Percentiles rank a stretch among this genome's conserved stretches.
phyloP scores from a whole-genome alignment of 768 basidiomycete genomes.

The Leccinum boreale region DNA sequence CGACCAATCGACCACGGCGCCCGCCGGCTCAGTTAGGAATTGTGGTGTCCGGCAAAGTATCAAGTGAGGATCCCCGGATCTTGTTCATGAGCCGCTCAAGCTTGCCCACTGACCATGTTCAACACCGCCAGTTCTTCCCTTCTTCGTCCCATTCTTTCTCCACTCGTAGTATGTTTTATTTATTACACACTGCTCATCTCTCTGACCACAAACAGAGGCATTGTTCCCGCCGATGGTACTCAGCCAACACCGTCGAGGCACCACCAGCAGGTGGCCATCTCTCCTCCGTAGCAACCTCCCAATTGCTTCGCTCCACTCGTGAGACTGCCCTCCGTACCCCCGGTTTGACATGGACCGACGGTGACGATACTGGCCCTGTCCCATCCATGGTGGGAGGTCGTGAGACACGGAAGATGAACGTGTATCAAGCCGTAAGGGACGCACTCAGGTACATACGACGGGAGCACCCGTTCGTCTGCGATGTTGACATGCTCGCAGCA shows the following conservation, averaged over 20 bases:
- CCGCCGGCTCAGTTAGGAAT: neutral
- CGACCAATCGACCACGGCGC: neutral
- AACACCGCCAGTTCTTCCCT: conserved; percentile 6
- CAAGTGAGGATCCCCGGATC: conserved; percentile 23
- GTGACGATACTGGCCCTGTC: conserved; percentile 41
- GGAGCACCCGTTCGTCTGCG: neutral
- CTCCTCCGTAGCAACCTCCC: conserved; percentile 67
- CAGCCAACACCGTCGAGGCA: conserved; percentile 49
- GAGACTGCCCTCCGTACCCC: conserved; percentile 71
- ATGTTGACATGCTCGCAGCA: conserved; percentile 42
- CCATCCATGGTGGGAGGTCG: conserved; percentile 61
- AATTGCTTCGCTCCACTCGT: conserved; percentile 59
- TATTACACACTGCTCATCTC: neutral
- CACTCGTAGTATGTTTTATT: conserved; percentile 13
- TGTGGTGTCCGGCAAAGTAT: conserved; percentile 8
- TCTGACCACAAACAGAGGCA: conserved; percentile 3
- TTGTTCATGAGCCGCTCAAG: conserved; percentile 10
- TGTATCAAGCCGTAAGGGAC: conserved; percentile 90
- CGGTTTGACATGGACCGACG: conserved; percentile 69
- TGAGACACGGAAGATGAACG: conserved; percentile 93
- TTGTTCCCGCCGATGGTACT: conserved; percentile 42
- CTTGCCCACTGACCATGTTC: conserved; percentile 23
- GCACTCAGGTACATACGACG: conserved; percentile 63
- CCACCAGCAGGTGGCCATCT: conserved; percentile 81
- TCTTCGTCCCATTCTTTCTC: conserved; percentile 17